phyloP scores from a whole-genome alignment of 139 green algal genomes.

The Desmodesmus armatus region DNA sequence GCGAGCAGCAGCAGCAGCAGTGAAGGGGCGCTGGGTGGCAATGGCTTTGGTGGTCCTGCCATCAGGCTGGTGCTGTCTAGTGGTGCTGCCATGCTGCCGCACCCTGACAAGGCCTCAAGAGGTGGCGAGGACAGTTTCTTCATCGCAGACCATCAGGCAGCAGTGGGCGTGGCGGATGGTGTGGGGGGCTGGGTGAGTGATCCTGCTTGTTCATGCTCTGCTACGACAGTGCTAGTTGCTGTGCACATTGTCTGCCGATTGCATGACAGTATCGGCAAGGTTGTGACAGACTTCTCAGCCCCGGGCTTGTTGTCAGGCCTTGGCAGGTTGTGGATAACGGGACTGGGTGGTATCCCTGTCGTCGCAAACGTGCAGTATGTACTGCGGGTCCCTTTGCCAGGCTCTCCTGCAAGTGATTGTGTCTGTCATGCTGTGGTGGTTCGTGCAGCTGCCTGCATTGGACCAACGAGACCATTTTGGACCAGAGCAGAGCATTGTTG shows the following conservation, averaged over 20 bases:
- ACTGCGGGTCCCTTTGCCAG: not conserved
- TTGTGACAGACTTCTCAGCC: too few species aligned
- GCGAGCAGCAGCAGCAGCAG: conserved; percentile 8
- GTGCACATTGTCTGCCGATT: too few species aligned
- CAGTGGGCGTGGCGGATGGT: conserved; percentile 88
- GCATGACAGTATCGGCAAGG: too few species aligned
- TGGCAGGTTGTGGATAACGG: too few species aligned
- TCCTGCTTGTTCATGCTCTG: too few species aligned
- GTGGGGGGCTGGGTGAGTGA: conserved; percentile 86
- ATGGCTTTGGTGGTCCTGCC: conserved; percentile 3
- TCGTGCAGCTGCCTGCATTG: not conserved
- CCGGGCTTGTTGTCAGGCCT: too few species aligned
- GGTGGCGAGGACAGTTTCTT: conserved; percentile 92
- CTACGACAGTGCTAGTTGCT: too few species aligned
- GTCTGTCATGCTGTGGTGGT: too few species aligned
- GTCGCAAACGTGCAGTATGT: not conserved
- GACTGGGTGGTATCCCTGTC: not conserved
- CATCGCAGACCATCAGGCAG: conserved; percentile 63
- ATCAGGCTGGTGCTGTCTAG: conserved; percentile 60
- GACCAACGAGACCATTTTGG: too few species aligned
- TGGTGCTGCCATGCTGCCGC: conserved; percentile 82
- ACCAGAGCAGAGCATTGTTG: too few species aligned
- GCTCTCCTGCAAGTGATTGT: not conserved
- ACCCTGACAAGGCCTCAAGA: conserved; percentile 84
- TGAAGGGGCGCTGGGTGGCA: not conserved